Conservation (phyloP, 2,329 filamentous ascomycete genomes). For the Aspergillus sp. region DNA sequence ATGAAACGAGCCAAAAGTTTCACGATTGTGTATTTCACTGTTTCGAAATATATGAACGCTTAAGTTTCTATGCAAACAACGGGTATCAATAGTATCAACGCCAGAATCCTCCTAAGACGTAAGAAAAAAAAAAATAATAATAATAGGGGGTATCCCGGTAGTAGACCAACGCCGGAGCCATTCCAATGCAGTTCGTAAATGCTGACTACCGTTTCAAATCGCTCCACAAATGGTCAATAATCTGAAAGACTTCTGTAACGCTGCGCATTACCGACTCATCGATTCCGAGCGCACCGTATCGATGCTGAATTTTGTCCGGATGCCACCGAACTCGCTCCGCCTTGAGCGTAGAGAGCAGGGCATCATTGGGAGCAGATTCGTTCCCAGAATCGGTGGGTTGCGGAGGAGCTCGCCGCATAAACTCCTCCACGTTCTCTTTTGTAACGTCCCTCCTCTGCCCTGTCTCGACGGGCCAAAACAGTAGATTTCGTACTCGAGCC, state of each 20-base stretch:
- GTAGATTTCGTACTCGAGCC: constrained; percentile 39
- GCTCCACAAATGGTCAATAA: constrained; percentile 78
- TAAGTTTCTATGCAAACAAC: not conserved
- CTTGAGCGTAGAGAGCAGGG: constrained; percentile 62
- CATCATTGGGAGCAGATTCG: constrained; percentile 26
- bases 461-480: constrained; percentile 73
- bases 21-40: not conserved
- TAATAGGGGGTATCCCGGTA: not conserved
- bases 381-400: not conserved
- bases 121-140: not conserved
- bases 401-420: constrained; percentile 61
- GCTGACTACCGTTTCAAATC: constrained; percentile 50
- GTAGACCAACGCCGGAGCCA: not conserved
- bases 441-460: constrained; percentile 58
- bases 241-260: constrained; percentile 89
- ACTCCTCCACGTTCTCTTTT: constrained; percentile 63
- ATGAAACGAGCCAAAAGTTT: constrained; percentile 17
- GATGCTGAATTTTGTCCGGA: constrained; percentile 95
- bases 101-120: not conserved
- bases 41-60: not conserved
- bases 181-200: not conserved
- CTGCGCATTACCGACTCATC: constrained; percentile 70
- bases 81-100: constrained; percentile 6
- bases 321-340: constrained; percentile 91
- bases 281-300: constrained; percentile 69